A percentile compares a stretch with the other conserved stretches of the same genome.
Evolutionary conservation across 2,329 filamentous ascomycete species (phyloP).

Genomic region (Zymoseptoria passerinii): DNA sequence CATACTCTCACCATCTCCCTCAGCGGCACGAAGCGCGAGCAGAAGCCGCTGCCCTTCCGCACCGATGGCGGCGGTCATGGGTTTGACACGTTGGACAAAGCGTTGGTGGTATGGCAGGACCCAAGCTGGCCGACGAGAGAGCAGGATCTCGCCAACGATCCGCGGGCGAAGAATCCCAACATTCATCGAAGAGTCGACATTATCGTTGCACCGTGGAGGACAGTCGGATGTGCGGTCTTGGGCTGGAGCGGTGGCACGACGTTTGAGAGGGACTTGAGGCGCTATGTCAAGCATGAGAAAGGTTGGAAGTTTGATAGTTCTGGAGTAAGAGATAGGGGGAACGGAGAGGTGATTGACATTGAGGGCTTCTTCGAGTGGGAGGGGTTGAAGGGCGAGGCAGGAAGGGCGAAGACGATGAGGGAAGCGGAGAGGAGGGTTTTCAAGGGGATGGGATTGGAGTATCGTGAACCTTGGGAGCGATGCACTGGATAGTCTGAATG

Average conservation of each 20-base stretch:
- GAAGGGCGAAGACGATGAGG: constrained; percentile 47
- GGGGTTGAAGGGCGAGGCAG: constrained; percentile 29
- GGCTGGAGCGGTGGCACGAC: constrained; percentile 82
- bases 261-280: constrained; percentile 76
- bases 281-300: constrained; percentile 65
- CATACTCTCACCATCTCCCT: constrained; percentile 68
- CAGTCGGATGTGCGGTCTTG: constrained; percentile 75
- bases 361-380: constrained; percentile 73
- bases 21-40: constrained; percentile 63
- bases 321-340: constrained; percentile 61
- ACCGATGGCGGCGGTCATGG: constrained; percentile 45
- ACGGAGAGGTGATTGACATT: constrained; percentile 65
- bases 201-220: constrained; percentile 81
- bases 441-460: constrained; percentile 58
- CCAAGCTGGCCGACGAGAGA: constrained; percentile 39
- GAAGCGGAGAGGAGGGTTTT: constrained; percentile 77
- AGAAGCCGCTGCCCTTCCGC: constrained; percentile 52
- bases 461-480: constrained; percentile 35
- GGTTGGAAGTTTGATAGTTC: constrained; percentile 86
- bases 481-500: constrained; percentile 33
- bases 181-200: constrained; percentile 84
- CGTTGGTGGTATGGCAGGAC: constrained; percentile 84
- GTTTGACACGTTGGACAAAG: constrained; percentile 87
- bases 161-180: constrained; percentile 55
- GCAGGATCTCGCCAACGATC: constrained; percentile 28